Conservation (phyloP, 805 yeast genomes). For the Wickerhamiella australiensis region DNA sequence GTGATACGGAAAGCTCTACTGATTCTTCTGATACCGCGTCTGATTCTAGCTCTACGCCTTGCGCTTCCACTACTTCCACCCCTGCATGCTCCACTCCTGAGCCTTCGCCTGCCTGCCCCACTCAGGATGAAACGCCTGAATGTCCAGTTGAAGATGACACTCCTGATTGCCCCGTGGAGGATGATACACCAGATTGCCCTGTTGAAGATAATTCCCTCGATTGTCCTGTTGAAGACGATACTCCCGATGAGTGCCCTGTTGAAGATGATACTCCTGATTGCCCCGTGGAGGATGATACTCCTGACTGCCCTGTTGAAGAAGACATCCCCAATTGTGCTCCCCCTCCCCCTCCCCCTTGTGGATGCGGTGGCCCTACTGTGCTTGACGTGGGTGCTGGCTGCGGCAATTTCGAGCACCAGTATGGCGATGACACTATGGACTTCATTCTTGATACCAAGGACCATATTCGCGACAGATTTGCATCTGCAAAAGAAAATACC, state of each 20-base stretch:
- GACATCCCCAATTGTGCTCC: neutral
- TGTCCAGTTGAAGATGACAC: neutral
- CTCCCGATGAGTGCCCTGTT: neutral
- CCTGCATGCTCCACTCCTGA: neutral
- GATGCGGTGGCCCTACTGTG: slow-evolving; percentile 3
- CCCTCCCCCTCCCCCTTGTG: slow-evolving; percentile 1
- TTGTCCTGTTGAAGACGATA: neutral
- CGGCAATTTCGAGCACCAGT: slow-evolving; percentile 7
- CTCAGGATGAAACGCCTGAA: neutral
- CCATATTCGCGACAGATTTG: neutral
- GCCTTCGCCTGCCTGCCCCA: neutral
- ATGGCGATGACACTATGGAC: slow-evolving; percentile 10
- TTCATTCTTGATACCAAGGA: slow-evolving; percentile 9
- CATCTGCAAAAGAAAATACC: slow-evolving; percentile 3
- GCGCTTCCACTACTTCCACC: neutral
- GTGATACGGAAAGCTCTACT: neutral
- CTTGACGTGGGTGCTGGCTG: neutral
- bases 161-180: neutral
- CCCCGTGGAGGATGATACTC: neutral
- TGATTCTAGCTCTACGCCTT: neutral
- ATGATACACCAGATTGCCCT: neutral
- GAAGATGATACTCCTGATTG: neutral
- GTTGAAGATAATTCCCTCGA: neutral
- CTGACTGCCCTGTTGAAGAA: neutral
- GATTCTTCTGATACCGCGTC: neutral